Conservation (phyloP, 208 protist species). For the Porcisia deanei region DNA sequence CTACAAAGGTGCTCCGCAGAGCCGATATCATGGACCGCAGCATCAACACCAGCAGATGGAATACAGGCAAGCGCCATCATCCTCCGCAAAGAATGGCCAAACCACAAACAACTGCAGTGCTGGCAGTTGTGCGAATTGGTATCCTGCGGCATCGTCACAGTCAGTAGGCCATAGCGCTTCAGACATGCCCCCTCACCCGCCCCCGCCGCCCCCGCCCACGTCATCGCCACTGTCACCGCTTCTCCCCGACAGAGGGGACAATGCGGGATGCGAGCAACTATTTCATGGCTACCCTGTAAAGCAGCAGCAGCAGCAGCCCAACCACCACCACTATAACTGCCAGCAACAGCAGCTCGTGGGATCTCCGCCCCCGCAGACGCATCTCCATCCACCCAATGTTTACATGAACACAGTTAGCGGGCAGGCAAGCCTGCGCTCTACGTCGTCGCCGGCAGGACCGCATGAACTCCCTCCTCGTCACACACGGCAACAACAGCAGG, state of each 20-base stretch:
- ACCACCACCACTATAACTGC: not conserved
- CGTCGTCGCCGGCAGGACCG: not conserved
- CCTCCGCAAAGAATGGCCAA: not conserved
- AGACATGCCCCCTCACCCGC: conserved; percentile 1
- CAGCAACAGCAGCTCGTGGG: conserved; percentile 2
- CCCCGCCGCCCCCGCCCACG: conserved; percentile 5
- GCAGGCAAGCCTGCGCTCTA: not conserved
- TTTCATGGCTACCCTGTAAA: not conserved
- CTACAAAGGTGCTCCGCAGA: not conserved
- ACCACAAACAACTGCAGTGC: not conserved
- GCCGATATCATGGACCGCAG: not conserved
- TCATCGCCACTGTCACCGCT: conserved; percentile 18
- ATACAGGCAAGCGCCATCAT: conserved; percentile 1
- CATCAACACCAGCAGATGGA: not conserved
- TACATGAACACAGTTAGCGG: conserved; percentile 19
- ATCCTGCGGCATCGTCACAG: not conserved
- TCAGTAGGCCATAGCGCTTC: not conserved
- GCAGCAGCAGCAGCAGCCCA: not conserved
- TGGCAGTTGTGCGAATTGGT: not conserved
- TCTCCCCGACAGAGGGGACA: not conserved
- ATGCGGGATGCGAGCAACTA: not conserved
- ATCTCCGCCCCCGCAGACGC: not conserved
- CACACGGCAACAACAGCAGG: conserved; percentile 9
- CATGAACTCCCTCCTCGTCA: not conserved
- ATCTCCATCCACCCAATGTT: conserved; percentile 24